Evolutionary conservation across 257 asterid species (phyloP).

Genomic region (Apocynum venetum): DNA sequence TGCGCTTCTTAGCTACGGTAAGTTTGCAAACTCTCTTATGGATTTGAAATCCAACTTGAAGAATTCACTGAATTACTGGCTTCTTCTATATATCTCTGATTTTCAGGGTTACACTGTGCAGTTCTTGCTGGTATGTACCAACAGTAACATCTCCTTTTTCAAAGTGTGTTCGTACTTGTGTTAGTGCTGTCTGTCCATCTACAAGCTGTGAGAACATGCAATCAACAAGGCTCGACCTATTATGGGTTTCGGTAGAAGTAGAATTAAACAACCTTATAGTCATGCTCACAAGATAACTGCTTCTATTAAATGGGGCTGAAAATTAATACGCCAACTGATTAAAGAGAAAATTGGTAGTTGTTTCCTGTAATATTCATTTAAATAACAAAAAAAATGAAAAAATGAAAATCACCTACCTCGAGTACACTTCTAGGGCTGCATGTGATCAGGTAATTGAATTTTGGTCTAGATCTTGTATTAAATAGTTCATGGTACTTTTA

Average conservation of each 20-base stretch:
- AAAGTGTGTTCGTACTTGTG: neutral
- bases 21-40: conserved; percentile 24
- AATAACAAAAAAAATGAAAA: too few species aligned
- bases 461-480: neutral
- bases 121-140: conserved; percentile 72
- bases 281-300: neutral
- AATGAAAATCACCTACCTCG: neutral
- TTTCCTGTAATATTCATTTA: neutral
- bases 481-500: neutral
- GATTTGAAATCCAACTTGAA: conserved; percentile 4
- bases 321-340: neutral
- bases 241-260: neutral
- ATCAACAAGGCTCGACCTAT: neutral
- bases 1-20: conserved; percentile 91
- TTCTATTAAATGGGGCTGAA: neutral
- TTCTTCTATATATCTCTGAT: conserved; percentile 15
- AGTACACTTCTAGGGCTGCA: too few species aligned
- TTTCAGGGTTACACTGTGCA: conserved; percentile 94
- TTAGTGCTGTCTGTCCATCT: neutral
- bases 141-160: neutral
- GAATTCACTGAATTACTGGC: conserved; percentile 15
- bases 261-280: neutral
- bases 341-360: neutral
- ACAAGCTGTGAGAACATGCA: neutral
- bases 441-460: neutral